Conservation (phyloP, 1,284 basidiomycete species). For the Trichosporon coremiiforme region DNA sequence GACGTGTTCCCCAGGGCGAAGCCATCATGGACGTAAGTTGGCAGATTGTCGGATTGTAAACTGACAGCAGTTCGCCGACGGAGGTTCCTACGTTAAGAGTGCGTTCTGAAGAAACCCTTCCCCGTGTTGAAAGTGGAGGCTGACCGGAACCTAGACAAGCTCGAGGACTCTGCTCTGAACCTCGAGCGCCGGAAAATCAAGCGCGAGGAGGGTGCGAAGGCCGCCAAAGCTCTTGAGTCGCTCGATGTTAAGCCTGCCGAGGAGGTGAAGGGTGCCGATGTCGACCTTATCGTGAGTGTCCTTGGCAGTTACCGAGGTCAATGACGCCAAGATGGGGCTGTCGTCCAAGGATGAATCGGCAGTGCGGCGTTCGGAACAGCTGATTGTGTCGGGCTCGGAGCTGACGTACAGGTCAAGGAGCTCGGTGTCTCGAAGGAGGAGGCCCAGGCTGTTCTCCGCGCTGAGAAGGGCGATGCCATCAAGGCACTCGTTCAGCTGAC, state of each 20-base stretch:
- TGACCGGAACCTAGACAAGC: conserved; percentile 40
- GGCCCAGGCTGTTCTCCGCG: conserved; percentile 43
- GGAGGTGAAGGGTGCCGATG: conserved; percentile 43
- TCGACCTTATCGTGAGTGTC: conserved; percentile 49
- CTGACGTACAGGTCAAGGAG: conserved; percentile 42
- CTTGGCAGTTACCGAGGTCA: too few species aligned
- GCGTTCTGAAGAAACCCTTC: conserved; percentile 12
- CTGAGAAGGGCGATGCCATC: conserved; percentile 45
- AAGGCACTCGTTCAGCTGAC: conserved; percentile 44
- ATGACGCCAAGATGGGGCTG: too few species aligned
- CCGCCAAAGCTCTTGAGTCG: conserved; percentile 47
- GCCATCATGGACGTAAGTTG: conserved; percentile 50
- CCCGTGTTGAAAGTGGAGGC: neutral
- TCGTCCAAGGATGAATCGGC: too few species aligned
- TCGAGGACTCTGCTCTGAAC: conserved; percentile 47
- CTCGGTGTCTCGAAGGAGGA: conserved; percentile 40
- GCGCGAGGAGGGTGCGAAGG: conserved; percentile 49
- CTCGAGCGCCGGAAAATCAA: conserved; percentile 45
- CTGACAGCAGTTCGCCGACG: conserved; percentile 49
- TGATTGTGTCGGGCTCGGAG: neutral
- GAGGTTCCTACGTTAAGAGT: conserved; percentile 52
- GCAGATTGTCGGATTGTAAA: neutral
- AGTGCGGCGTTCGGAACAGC: too few species aligned
- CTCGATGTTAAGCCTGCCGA: conserved; percentile 36
- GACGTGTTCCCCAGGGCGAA: conserved; percentile 49